Conservation (phyloP, 305 asterid species). For the Rubia tinctorum region DNA sequence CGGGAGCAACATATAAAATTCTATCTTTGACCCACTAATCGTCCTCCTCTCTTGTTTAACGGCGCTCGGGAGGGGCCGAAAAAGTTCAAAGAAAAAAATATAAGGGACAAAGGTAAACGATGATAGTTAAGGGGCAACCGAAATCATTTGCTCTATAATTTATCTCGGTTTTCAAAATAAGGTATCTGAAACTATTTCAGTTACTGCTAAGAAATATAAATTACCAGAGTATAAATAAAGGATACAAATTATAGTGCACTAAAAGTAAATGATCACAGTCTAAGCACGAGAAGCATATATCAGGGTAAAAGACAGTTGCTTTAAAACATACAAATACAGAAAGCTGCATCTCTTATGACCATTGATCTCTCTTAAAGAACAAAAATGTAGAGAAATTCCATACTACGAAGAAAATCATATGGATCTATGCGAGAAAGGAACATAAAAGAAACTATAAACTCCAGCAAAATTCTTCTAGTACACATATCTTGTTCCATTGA, state of each 20-base stretch:
- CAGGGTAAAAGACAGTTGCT: neutral
- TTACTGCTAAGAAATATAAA: neutral
- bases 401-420: neutral
- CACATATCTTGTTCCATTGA: neutral
- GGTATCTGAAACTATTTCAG: neutral
- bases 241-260: neutral
- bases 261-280: neutral
- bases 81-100: too few relatives aligned
- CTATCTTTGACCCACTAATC: too few relatives aligned
- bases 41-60: too few relatives aligned
- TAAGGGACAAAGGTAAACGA: too few relatives aligned
- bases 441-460: neutral
- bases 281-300: neutral
- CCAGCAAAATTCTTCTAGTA: neutral
- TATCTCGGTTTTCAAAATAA: neutral
- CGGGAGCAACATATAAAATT: too few relatives aligned
- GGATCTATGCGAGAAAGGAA: constrained; percentile 3
- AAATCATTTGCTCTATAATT: too few relatives aligned
- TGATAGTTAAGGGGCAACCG: too few relatives aligned
- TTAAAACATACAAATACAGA: neutral
- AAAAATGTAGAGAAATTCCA: neutral
- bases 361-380: neutral
- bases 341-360: neutral
- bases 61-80: too few relatives aligned
- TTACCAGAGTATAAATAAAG: neutral